phyloP scores from a whole-genome alignment of 208 protist genomes.

The Leishmania turanica region DNA sequence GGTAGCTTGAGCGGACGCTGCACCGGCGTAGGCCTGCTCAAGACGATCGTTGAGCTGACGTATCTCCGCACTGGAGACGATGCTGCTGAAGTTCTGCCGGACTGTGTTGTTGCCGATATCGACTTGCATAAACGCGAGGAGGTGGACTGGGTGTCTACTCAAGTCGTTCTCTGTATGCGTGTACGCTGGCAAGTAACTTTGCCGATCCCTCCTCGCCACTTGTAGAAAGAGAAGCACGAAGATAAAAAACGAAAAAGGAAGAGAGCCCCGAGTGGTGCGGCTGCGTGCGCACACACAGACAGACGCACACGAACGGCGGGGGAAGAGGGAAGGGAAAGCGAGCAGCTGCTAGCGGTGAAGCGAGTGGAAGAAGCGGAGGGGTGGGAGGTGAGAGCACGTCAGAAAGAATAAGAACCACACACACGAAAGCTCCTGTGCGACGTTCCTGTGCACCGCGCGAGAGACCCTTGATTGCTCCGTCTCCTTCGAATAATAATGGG shows the following conservation, averaged over 20 bases:
- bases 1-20: not conserved
- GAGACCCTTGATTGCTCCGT: not conserved
- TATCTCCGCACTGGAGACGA: slow-evolving; percentile 33
- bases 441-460: too few relatives aligned
- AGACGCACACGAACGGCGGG: not conserved
- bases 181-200: not conserved
- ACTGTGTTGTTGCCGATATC: slow-evolving; percentile 63
- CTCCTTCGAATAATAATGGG: not conserved
- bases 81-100: slow-evolving; percentile 36
- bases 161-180: not conserved
- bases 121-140: slow-evolving; percentile 40
- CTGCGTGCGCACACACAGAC: not conserved
- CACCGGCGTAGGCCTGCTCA: slow-evolving; percentile 15
- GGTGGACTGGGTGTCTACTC: not conserved
- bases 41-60: slow-evolving; percentile 32
- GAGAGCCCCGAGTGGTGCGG: not conserved
- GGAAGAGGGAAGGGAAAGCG: not conserved
- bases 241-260: not conserved
- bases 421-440: too few relatives aligned
- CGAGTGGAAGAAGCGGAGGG: not conserved
- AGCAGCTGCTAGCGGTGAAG: not conserved
- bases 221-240: not conserved
- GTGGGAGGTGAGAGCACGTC: slow-evolving; percentile 1
- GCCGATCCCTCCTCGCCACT: not conserved
- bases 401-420: not conserved